Conservation (phyloP, 192 early-diverging fungal species). For the Tieghemiomyces parasiticus region DNA sequence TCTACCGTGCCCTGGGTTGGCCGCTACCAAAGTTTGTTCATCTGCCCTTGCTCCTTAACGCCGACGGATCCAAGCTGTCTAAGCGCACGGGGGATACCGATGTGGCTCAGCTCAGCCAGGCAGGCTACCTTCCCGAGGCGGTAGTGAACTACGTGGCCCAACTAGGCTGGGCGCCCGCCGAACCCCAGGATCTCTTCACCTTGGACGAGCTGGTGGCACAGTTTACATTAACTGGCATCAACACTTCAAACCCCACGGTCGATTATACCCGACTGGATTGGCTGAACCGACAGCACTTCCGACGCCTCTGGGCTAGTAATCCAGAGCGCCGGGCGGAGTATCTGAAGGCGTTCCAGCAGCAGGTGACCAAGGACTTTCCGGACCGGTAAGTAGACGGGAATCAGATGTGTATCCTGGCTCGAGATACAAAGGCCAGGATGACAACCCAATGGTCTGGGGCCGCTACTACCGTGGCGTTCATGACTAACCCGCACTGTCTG, state of each 20-base stretch:
- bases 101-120: conserved; percentile 47
- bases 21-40: conserved; percentile 64
- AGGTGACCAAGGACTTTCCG: conserved; percentile 15
- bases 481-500: too few species aligned
- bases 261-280: conserved; percentile 51
- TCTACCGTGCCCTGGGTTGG: conserved; percentile 77
- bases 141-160: conserved; percentile 79
- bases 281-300: conserved; percentile 58
- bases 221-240: conserved; percentile 43
- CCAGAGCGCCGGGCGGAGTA: conserved; percentile 23
- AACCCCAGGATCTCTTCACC: conserved; percentile 44
- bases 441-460: too few species aligned
- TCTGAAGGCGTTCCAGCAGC: conserved; percentile 21
- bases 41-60: conserved; percentile 73
- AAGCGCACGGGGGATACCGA: conserved; percentile 78
- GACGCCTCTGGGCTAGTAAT: conserved; percentile 22
- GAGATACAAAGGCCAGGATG: too few species aligned
- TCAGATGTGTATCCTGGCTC: conserved; percentile 23
- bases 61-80: conserved; percentile 72
- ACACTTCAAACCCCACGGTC: conserved; percentile 47
- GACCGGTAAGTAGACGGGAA: conserved; percentile 12
- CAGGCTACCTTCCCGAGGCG: conserved; percentile 71
- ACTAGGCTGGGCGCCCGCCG: conserved; percentile 59
- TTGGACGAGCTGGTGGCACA: conserved; percentile 38
- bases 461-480: too few species aligned